Evolutionary conservation across 768 basidiomycete genomes (phyloP), one percentile per base, ranked within the genome.

Genomic region (Kwoniella botswanensis): DNA sequence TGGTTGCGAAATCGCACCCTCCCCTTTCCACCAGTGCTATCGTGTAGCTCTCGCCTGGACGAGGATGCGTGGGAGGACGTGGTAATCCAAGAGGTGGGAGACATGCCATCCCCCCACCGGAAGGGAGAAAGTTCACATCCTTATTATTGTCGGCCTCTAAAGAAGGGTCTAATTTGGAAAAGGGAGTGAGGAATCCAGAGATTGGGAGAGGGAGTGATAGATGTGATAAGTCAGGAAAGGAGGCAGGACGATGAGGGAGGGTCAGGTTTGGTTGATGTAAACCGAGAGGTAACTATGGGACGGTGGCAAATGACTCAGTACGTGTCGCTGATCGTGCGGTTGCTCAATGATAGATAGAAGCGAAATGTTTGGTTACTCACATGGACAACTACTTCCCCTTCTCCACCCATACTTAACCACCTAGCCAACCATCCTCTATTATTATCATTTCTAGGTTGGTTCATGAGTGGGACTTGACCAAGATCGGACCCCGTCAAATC

Each of bases 21-120:
- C 95, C 95, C 52, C 96, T 86, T 82, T 96, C 91, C 0, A 97
- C 90, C 61, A 98, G 87, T 0, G 93, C 96, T 81, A 98, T 92
- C 91, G 26, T 69, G 15, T 29, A 41, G 10, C 56, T 26, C 15
- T 57, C 57, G 11, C 44, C 44, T 17, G n/a, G n/a, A 42, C 17
- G 7, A 41, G 71, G 42, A 41, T 46, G 0, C 9, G 68, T 35
- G 13, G 29, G 71, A 50, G 70, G 61, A 21, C 73, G 35, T 2
- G 76, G 77, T 59, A 65, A 74, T 13, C 58, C 18, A n/a, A 26
- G 54, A 11, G 79, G 68, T n/a, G 76, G 65, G 12, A 77, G 24
- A 65, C 76, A 77, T 0, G 74, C 77, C 4, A 67, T 50, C 43
- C 43, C 17, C 43, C 55, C 22, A 52, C 24, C n/a, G 46, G 50